A percentile compares a stretch with the other conserved stretches of the same genome.
These are phyloP conservation scores for Apiospora sp. DNA, from an alignment of 2,329 filamentous ascomycete genomes.

Conservation along the genomic window DNA sequence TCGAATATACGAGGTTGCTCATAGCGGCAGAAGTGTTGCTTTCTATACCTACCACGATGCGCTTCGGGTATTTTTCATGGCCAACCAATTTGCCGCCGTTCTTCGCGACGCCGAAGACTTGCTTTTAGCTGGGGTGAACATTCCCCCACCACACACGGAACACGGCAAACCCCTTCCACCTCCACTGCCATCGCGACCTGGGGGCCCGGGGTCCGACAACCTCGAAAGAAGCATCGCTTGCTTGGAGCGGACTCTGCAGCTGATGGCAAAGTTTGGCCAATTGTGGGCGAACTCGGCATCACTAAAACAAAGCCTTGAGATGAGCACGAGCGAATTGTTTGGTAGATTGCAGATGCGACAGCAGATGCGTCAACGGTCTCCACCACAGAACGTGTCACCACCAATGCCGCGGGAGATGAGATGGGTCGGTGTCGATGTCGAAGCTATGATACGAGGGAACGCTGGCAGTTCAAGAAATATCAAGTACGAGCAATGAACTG, in stretches of 20 bases:
- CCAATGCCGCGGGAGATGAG: constrained; percentile 46
- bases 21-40: constrained; percentile 64
- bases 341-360: constrained; percentile 51
- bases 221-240: constrained; percentile 63
- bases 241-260: constrained; percentile 61
- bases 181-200: constrained; percentile 58
- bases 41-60: constrained; percentile 90
- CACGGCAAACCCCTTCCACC: constrained; percentile 59
- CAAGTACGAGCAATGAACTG: constrained; percentile 20
- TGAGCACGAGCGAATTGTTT: constrained; percentile 54
- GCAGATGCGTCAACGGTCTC: constrained; percentile 46
- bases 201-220: constrained; percentile 54
- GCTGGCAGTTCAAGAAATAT: constrained; percentile 26
- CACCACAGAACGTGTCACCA: constrained; percentile 38
- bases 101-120: constrained; percentile 65
- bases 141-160: constrained; percentile 52
- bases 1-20: constrained; percentile 73
- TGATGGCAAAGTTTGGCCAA: constrained; percentile 63
- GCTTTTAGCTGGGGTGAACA: constrained; percentile 58
- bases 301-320: constrained; percentile 62
- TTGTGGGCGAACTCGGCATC: constrained; percentile 65
- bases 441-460: constrained; percentile 51
- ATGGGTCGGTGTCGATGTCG: constrained; percentile 56
- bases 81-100: constrained; percentile 68
- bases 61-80: constrained; percentile 81